Percentiles rank a stretch among this genome's conserved stretches.
These are phyloP conservation scores for Casaregolazyma suthepensis DNA, from an alignment of 1,139 yeast species.

Conservation along the genomic window DNA sequence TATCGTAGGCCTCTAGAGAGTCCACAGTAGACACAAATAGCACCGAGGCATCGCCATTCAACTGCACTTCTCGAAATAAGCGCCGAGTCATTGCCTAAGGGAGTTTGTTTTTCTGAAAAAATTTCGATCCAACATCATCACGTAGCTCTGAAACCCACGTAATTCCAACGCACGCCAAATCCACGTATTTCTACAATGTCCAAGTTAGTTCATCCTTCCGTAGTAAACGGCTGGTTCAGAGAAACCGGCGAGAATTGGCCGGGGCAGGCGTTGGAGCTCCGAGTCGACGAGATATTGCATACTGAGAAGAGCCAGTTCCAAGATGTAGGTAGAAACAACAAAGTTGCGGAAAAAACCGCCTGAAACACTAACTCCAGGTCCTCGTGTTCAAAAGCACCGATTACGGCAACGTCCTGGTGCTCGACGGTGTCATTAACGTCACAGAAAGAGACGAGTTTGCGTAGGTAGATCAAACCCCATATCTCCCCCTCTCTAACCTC, in stretches of 20 bases:
- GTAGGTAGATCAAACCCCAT: constrained; percentile 26
- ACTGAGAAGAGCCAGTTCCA: constrained; percentile 74
- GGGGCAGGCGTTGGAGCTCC: constrained; percentile 87
- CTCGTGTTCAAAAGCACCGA: constrained; percentile 66
- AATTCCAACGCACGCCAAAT: not conserved
- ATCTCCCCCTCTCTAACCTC: not conserved
- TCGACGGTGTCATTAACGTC: constrained; percentile 83
- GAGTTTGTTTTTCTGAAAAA: not conserved
- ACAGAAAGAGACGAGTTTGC: constrained; percentile 89
- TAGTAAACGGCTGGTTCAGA: constrained; percentile 77
- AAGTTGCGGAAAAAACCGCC: not conserved
- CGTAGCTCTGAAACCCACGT: not conserved
- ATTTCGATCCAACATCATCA: not conserved
- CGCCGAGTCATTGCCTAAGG: not conserved
- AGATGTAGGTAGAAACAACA: constrained; percentile 39
- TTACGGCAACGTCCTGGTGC: constrained; percentile 78
- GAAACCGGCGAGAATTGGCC: constrained; percentile 91
- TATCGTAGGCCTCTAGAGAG: not conserved
- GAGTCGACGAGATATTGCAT: constrained; percentile 70
- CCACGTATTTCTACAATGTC: not conserved
- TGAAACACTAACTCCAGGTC: constrained; percentile 25
- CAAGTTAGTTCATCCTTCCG: constrained; percentile 31
- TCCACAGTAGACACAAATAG: constrained; percentile 1
- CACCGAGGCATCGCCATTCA: not conserved
- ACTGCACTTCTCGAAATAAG: constrained; percentile 12